These are phyloP conservation scores for Beauveria medogensis DNA, from an alignment of 2,329 filamentous ascomycete genomes.

Conservation along the genomic window DNA sequence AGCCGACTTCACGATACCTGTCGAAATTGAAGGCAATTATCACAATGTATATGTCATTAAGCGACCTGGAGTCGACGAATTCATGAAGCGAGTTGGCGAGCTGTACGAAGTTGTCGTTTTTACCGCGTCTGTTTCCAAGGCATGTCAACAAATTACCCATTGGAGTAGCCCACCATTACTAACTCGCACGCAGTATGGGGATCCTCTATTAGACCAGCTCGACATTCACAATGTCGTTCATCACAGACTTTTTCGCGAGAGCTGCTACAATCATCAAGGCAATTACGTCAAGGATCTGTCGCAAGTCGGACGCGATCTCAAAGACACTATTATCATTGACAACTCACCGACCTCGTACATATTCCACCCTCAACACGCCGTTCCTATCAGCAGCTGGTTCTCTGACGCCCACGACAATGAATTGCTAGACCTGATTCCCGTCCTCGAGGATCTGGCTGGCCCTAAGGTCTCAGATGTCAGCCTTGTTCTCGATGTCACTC, in stretches of 20 bases:
- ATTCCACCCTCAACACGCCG: conserved; percentile 97
- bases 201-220: conserved; percentile 89
- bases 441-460: conserved; percentile 91
- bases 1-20: conserved; percentile 97
- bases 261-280: conserved; percentile 98
- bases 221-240: conserved; percentile 97
- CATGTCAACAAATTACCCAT: conserved; percentile 27
- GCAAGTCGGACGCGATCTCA: conserved; percentile 88
- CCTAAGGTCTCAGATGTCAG: conserved; percentile 90
- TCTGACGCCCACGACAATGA: conserved; percentile 99
- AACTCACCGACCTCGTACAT: conserved; percentile 99
- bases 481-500: conserved; percentile 87
- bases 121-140: conserved; percentile 96
- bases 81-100: conserved; percentile 97
- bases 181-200: conserved; percentile 63
- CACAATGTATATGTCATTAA: conserved; percentile 99
- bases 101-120: conserved; percentile 98
- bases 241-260: conserved; percentile 92
- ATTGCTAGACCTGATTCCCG: conserved; percentile 91
- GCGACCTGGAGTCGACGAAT: conserved; percentile 93
- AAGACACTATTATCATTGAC: conserved; percentile 98
- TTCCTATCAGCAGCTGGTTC: conserved; percentile 99
- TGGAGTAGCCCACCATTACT: conserved; percentile 10
- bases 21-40: conserved; percentile 97
- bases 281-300: conserved; percentile 99